Evolutionary conservation across 768 basidiomycete genomes (phyloP).

Genomic region (Epithele typhae): DNA sequence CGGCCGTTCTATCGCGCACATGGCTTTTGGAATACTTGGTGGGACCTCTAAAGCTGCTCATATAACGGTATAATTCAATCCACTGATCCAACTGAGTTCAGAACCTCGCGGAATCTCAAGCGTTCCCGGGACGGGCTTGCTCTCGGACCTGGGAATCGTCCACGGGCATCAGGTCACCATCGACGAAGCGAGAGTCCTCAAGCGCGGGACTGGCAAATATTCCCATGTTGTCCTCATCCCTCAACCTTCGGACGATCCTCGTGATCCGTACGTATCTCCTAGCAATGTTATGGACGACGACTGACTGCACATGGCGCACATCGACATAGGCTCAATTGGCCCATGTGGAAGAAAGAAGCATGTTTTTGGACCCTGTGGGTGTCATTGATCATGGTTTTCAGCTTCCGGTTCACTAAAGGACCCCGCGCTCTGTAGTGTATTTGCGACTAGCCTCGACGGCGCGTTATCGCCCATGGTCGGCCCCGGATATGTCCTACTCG

Average conservation of each 20-base stretch:
- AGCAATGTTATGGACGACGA: too few relatives aligned
- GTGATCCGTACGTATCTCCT: constrained; percentile 35
- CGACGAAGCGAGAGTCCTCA: constrained; percentile 30
- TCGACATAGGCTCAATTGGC: constrained; percentile 34
- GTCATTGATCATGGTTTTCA: neutral
- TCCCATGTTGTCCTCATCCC: constrained; percentile 38
- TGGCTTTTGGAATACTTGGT: constrained; percentile 38
- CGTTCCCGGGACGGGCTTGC: constrained; percentile 38
- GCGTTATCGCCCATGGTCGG: constrained; percentile 40
- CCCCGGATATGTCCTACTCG: constrained; percentile 38
- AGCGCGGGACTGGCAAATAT: constrained; percentile 34
- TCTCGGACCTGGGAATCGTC: constrained; percentile 35
- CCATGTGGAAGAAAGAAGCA: constrained; percentile 41
- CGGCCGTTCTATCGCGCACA: too few relatives aligned
- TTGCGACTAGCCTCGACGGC: constrained; percentile 38
- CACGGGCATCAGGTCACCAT: constrained; percentile 32
- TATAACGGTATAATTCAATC: neutral
- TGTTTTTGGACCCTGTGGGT: constrained; percentile 42
- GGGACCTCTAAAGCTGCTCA: constrained; percentile 6
- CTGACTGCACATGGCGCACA: too few relatives aligned
- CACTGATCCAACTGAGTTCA: constrained; percentile 23
- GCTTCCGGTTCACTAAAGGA: too few relatives aligned
- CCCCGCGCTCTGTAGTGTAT: constrained; percentile 25
- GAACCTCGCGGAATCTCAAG: constrained; percentile 31
- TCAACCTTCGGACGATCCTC: constrained; percentile 41